These are phyloP conservation scores for Talaromyces wortmannii DNA, from an alignment of 495 filamentous ascomycete genomes.

Conservation along the genomic window DNA sequence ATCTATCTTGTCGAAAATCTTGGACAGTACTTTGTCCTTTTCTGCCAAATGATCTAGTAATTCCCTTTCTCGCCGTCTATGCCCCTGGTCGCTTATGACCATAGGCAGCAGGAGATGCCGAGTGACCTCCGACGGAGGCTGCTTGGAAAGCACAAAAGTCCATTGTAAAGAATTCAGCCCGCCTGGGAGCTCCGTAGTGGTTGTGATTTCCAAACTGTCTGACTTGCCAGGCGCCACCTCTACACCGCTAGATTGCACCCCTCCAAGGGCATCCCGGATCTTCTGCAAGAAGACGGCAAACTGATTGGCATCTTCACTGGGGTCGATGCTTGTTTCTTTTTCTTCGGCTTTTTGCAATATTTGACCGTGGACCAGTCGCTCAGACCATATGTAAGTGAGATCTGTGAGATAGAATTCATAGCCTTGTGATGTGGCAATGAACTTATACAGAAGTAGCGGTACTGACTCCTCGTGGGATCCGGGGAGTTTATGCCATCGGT, in stretches of 20 bases:
- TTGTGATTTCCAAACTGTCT: slow-evolving; percentile 45
- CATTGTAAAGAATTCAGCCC: slow-evolving; percentile 65
- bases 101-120: slow-evolving; percentile 64
- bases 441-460: slow-evolving; percentile 52
- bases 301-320: slow-evolving; percentile 68
- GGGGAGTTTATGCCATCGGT: slow-evolving; percentile 29
- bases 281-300: slow-evolving; percentile 66
- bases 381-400: slow-evolving; percentile 78
- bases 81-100: slow-evolving; percentile 47
- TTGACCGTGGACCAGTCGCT: slow-evolving; percentile 52
- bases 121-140: slow-evolving; percentile 45
- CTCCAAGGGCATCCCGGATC: slow-evolving; percentile 55
- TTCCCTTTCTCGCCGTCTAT: slow-evolving; percentile 42
- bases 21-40: slow-evolving; percentile 73
- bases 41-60: slow-evolving; percentile 57
- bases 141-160: slow-evolving; percentile 53
- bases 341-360: slow-evolving; percentile 62
- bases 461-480: slow-evolving; percentile 8
- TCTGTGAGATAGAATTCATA: slow-evolving; percentile 80
- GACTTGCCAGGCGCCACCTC: slow-evolving; percentile 15
- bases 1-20: slow-evolving; percentile 73
- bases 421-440: slow-evolving; percentile 37
- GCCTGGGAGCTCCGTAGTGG: slow-evolving; percentile 56
- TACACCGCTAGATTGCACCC: slow-evolving; percentile 25
- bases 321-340: slow-evolving; percentile 74